Evolutionary conservation across 1,284 basidiomycete species (phyloP).

Genomic region (Exobasidium rhododendri): DNA sequence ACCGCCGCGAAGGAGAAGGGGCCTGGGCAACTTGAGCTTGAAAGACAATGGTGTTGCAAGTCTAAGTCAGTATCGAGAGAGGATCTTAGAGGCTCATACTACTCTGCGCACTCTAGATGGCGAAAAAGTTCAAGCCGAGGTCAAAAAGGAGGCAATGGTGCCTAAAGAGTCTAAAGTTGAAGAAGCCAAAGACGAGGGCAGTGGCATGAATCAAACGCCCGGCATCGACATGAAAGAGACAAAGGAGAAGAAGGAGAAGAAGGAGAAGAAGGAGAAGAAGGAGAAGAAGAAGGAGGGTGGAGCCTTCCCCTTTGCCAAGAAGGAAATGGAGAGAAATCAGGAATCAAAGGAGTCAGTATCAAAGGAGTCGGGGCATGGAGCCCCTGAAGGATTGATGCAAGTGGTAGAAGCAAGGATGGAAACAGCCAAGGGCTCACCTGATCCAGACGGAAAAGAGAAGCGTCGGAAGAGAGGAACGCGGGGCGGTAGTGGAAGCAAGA

Average conservation of each 20-base stretch:
- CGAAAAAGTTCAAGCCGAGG: not conserved
- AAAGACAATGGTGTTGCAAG: constrained; percentile 37
- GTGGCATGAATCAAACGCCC: not conserved
- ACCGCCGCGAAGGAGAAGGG: constrained; percentile 17
- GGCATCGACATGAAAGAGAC: not conserved
- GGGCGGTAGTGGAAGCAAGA: not conserved
- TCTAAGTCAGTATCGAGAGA: constrained; percentile 26
- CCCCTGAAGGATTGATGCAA: not conserved
- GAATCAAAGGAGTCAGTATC: no score
- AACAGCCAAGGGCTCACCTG: no score
- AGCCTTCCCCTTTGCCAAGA: no score
- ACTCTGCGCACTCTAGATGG: constrained; percentile 5
- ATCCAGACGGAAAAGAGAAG: no score
- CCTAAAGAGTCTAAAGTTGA: not conserved
- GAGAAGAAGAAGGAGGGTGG: no score
- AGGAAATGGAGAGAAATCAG: no score
- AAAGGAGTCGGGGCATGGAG: no score
- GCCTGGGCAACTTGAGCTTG: constrained; percentile 36
- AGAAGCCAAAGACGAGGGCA: no score
- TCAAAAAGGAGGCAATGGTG: not conserved
- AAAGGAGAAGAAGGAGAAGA: constrained; percentile 4
- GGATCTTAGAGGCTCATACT: constrained; percentile 16
- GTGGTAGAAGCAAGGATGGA: no score
- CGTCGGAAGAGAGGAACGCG: not conserved
- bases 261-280: no score